These are phyloP conservation scores for Tricholoma hemisulphureum DNA, from an alignment of 768 basidiomycete species.

Conservation along the genomic window DNA sequence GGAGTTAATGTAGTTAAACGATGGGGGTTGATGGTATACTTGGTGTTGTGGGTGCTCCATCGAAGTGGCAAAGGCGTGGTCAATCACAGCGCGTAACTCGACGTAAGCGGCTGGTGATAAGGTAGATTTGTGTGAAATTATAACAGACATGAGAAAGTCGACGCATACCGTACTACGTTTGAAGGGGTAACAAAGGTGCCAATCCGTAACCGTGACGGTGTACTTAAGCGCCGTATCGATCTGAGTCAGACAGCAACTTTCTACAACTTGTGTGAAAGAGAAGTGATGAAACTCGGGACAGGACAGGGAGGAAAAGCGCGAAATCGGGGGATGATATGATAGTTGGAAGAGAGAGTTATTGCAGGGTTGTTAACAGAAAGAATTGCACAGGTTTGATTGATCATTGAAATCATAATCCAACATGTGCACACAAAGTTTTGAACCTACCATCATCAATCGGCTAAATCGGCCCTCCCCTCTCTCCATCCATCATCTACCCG, in stretches of 20 bases:
- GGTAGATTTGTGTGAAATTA: not conserved
- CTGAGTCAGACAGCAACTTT: no score
- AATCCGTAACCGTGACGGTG: not conserved
- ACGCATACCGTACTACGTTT: not conserved
- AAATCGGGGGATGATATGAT: not conserved
- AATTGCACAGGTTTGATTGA: not conserved
- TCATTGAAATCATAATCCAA: not conserved
- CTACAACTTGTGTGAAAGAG: no score
- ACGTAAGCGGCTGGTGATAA: not conserved
- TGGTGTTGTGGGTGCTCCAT: constrained; percentile 20
- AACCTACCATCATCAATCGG: not conserved
- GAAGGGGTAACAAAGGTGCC: not conserved
- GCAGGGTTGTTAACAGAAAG: not conserved
- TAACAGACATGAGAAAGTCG: not conserved
- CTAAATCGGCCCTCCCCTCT: not conserved
- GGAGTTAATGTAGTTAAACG: constrained; percentile 29
- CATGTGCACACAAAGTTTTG: not conserved
- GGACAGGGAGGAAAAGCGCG: not conserved
- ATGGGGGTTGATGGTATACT: constrained; percentile 18
- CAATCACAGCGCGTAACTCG: not conserved
- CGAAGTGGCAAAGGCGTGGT: not conserved
- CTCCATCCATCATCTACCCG: not conserved
- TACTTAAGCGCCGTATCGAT: not conserved
- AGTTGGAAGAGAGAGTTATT: not conserved
- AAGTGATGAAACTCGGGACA: not conserved